Percentiles rank a stretch among this genome's conserved stretches.
These are phyloP conservation scores for Luvunga scandens DNA, from an alignment of 345 rosid species.

Conservation along the genomic window DNA sequence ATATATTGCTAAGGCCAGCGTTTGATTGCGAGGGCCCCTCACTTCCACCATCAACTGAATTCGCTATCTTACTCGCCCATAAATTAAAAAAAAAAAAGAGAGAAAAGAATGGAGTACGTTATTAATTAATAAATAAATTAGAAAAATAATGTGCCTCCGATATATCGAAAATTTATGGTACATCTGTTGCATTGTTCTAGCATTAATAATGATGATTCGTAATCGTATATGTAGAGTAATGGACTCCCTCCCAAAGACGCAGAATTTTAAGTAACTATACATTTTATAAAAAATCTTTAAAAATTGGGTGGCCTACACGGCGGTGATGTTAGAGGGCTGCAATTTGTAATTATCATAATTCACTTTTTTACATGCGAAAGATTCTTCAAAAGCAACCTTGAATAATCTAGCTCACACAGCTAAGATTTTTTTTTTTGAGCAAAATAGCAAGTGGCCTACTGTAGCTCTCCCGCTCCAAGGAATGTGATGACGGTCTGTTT, in stretches of 20 bases:
- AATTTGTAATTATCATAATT: not conserved
- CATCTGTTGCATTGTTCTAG: not conserved
- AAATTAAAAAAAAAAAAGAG: too few relatives aligned
- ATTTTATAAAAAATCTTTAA: not conserved
- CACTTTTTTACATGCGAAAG: not conserved
- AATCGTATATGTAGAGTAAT: not conserved
- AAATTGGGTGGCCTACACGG: not conserved
- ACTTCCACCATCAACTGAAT: slow-evolving; percentile 2
- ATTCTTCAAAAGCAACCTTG: not conserved
- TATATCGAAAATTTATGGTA: too few relatives aligned
- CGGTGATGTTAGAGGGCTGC: not conserved
- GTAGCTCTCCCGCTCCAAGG: too few relatives aligned
- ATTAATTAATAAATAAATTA: too few relatives aligned
- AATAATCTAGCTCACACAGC: not conserved
- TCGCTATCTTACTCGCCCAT: not conserved
- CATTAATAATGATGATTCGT: not conserved
- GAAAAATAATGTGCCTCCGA: too few relatives aligned
- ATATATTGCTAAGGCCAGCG: slow-evolving; percentile 7
- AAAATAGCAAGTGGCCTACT: not conserved
- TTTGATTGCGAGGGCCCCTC: slow-evolving; percentile 28
- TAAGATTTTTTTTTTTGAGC: not conserved
- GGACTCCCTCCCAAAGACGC: not conserved
- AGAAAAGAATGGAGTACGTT: too few relatives aligned
- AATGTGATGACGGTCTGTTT: too few relatives aligned
- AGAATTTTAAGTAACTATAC: not conserved